Evolutionary conservation across 1,284 basidiomycete genomes (phyloP), one percentile per base, ranked within the genome.

Genomic region (Cryptococcus jaspeensis): DNA sequence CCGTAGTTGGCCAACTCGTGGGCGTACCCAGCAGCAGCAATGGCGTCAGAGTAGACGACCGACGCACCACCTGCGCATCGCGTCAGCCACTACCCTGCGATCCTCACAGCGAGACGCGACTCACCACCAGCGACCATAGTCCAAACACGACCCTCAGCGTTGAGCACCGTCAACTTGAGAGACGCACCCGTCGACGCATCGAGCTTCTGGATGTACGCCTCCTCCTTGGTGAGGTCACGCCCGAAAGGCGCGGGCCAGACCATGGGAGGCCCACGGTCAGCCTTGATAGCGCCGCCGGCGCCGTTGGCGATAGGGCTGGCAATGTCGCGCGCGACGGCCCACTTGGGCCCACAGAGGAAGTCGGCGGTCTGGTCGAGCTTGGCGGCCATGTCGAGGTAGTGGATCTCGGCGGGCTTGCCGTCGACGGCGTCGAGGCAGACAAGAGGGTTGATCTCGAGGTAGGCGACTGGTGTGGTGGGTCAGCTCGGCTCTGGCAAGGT

Each of bases 1-100:
- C 95, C 96, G 75, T 99, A 99, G 84, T 99, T 99, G 78, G 96
- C 95, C 61, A 99, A 88, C 80, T 99, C 96, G 76, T 95, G 84
- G 41, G 96, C 93, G 73, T 87, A 99, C 50, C 95, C 95, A 74
- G 94, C 92, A 22, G 94, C 94, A 58, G 93, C 92, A 66, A 98
- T 98, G 64, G 93, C 94, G 72, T 97, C 94, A 16, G 90, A 92
- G 77, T 76, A 78, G 62, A 74, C 72, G 61, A 76, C 73, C 45
- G 73, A 75, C 55, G 70, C 73, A 70, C 75, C 70, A 69, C 48
- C 52, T 39, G 46, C 45, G 40, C 50, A 32, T 32, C 49, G 9
- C 5, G 25, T 56, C 51, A 60, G 59, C 54, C 28, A 32, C 28
- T 32, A 9, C 28, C 12, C 39, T n/a, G 2, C 15, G 4, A 25